Evolutionary conservation across 2,329 filamentous ascomycete genomes (phyloP).

Genomic region (Colletotrichum falcatum): DNA sequence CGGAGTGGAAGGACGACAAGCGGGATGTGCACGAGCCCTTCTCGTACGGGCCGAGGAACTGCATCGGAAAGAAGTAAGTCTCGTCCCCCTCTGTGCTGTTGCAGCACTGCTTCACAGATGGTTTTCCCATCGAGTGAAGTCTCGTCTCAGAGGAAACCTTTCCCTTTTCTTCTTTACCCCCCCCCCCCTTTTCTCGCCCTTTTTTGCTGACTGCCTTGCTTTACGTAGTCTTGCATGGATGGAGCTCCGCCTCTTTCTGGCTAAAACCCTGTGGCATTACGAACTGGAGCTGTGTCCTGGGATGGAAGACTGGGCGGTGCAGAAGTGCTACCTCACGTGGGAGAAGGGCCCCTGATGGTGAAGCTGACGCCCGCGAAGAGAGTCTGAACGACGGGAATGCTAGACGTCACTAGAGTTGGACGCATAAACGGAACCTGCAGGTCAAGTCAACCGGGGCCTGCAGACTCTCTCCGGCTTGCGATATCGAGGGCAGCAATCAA

Average conservation of each 20-base stretch:
- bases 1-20: slow-evolving; percentile 49
- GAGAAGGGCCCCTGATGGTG: slow-evolving; percentile 39
- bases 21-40: slow-evolving; percentile 61
- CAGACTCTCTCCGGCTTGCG: not conserved
- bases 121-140: not conserved
- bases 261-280: slow-evolving; percentile 62
- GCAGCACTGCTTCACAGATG: not conserved
- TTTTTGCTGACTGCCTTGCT: slow-evolving; percentile 3
- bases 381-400: not conserved
- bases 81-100: not conserved
- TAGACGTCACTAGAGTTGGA: not conserved
- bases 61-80: slow-evolving; percentile 59
- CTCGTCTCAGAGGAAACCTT: not conserved
- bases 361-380: slow-evolving; percentile 24
- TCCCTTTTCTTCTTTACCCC: not conserved
- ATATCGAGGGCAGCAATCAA: not conserved
- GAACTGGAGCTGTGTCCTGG: slow-evolving; percentile 56
- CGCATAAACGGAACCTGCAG: not conserved
- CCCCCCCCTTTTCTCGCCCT: too few relatives aligned
- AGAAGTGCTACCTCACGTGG: slow-evolving; percentile 56
- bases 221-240: slow-evolving; percentile 58
- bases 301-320: slow-evolving; percentile 52
- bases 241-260: slow-evolving; percentile 63
- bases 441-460: not conserved
- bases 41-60: slow-evolving; percentile 60